Conservation (phyloP, 345 rosid species). For the Erucastrum elatum region DNA sequence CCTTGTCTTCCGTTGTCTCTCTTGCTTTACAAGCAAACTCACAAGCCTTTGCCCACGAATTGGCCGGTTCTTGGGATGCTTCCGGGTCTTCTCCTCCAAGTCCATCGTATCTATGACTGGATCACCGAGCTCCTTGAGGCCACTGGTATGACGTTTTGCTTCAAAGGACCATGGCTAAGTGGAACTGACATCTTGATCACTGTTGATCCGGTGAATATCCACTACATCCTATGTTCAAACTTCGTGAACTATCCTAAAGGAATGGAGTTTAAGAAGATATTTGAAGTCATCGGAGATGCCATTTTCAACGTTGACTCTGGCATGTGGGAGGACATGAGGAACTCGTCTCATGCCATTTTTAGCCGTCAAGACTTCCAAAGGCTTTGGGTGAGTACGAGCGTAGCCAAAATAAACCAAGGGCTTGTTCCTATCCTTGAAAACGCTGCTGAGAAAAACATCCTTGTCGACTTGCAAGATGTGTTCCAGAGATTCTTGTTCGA, state of each 20-base stretch:
- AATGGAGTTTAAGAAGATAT: not conserved
- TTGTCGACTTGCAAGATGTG: constrained; percentile 42
- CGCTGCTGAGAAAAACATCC: constrained; percentile 1
- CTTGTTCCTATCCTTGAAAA: constrained; percentile 14
- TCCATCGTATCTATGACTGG: not conserved
- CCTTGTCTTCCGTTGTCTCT: not conserved
- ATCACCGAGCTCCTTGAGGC: not conserved
- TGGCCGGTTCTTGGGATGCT: not conserved
- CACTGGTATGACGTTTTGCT: not conserved
- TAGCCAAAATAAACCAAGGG: not conserved
- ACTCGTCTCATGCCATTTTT: not conserved
- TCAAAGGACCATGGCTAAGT: not conserved
- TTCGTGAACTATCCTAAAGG: not conserved
- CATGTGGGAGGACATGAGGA: not conserved
- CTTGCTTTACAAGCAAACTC: not conserved
- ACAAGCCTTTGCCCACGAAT: not conserved
- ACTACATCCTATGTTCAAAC: not conserved
- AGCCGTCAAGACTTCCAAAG: not conserved
- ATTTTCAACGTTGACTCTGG: not conserved
- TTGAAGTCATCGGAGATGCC: not conserved
- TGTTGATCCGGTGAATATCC: not conserved
- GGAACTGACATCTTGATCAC: not conserved
- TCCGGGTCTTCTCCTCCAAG: constrained; percentile 3
- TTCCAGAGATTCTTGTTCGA: constrained; percentile 48
- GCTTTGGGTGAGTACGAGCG: not conserved